These are phyloP conservation scores for Usnea hakonensis DNA, from an alignment of 495 filamentous ascomycete genomes.

Conservation along the genomic window DNA sequence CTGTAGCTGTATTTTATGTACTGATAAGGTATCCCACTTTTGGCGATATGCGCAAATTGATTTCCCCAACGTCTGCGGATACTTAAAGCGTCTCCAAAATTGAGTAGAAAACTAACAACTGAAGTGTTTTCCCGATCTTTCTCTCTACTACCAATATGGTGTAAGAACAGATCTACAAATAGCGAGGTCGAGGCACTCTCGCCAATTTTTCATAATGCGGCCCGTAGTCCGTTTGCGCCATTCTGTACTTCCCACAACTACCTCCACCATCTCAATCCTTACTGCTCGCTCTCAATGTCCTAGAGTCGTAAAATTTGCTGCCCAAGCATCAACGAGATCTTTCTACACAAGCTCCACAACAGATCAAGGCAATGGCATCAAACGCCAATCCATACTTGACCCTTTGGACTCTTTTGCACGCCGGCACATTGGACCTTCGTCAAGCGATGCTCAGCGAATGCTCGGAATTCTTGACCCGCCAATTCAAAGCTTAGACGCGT, in stretches of 20 bases:
- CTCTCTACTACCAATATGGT: too few species aligned
- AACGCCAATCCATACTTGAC: slow-evolving; percentile 21
- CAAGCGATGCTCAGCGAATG: slow-evolving; percentile 67
- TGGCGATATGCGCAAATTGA: too few species aligned
- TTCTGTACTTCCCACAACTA: neutral
- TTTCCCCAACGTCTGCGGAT: too few species aligned
- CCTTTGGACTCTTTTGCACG: slow-evolving; percentile 64
- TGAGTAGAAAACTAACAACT: too few species aligned
- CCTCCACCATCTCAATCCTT: neutral
- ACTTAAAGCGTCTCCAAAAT: too few species aligned
- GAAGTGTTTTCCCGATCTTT: too few species aligned
- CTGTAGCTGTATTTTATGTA: too few species aligned
- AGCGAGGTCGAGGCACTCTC: neutral
- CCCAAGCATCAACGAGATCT: slow-evolving; percentile 2
- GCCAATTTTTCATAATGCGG: slow-evolving; percentile 5
- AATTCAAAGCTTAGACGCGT: slow-evolving; percentile 67
- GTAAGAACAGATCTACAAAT: neutral
- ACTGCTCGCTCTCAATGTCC: slow-evolving; percentile 14
- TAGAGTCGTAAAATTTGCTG: neutral
- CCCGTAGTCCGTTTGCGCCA: neutral
- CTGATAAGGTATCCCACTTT: too few species aligned
- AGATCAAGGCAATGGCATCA: slow-evolving; percentile 9
- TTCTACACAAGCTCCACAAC: slow-evolving; percentile 15
- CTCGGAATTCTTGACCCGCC: slow-evolving; percentile 73
- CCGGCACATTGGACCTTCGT: slow-evolving; percentile 90